Conservation (phyloP, 805 yeast genomes). For the Starmerella roubikii region DNA sequence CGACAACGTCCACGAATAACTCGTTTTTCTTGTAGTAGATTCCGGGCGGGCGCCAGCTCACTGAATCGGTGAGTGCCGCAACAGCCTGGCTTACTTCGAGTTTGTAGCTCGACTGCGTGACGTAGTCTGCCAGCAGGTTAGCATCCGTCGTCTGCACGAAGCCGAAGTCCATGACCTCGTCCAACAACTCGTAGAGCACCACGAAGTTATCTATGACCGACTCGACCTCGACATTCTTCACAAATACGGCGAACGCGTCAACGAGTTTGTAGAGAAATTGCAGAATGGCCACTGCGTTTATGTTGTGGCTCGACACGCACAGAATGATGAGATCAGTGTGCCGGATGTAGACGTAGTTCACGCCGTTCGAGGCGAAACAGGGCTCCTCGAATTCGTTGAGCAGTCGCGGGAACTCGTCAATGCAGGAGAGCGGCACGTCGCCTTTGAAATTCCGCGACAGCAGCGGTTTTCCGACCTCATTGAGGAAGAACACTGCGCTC, state of each 20-base stretch:
- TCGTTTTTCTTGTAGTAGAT: constrained; percentile 79
- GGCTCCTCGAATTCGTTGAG: constrained; percentile 34
- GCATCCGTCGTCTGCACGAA: constrained; percentile 74
- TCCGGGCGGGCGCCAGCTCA: constrained; percentile 90
- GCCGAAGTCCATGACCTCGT: constrained; percentile 83
- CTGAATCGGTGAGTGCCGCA: constrained; percentile 60
- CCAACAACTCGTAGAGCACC: constrained; percentile 67
- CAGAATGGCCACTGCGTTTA: constrained; percentile 44
- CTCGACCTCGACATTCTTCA: constrained; percentile 40
- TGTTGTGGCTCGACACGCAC: constrained; percentile 24
- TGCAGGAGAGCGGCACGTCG: constrained; percentile 45
- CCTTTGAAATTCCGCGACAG: constrained; percentile 59
- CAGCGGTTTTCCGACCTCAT: constrained; percentile 52
- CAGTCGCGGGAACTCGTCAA: constrained; percentile 48
- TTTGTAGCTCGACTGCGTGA: constrained; percentile 41
- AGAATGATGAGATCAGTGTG: constrained; percentile 36
- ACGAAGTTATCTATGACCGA: constrained; percentile 57
- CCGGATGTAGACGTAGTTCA: constrained; percentile 41
- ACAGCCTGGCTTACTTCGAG: constrained; percentile 39
- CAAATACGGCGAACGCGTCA: constrained; percentile 34
- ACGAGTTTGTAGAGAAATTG: constrained; percentile 41
- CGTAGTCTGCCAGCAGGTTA: constrained; percentile 40
- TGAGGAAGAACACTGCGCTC: constrained; percentile 49
- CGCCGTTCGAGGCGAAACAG: constrained; percentile 34
- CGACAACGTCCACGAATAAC: constrained; percentile 76